A percentile compares a stretch with the other conserved stretches of the same genome.
These are phyloP conservation scores for Cyberlindnera saturnus DNA, from an alignment of 805 yeast genomes.

Conservation along the genomic window DNA sequence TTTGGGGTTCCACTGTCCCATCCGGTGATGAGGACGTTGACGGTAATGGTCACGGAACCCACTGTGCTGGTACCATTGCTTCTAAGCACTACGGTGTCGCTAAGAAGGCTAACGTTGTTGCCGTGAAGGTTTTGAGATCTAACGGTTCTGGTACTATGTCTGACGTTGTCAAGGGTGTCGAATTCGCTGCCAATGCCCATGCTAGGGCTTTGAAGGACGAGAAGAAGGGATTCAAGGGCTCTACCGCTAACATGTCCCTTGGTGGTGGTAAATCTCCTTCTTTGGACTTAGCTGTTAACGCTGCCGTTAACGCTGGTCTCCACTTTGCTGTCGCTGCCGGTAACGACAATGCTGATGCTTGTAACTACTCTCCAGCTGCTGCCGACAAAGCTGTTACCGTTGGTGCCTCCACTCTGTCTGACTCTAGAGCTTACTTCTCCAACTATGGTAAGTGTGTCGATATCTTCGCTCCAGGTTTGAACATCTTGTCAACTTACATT, in stretches of 20 bases:
- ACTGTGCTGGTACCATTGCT: constrained; percentile 94
- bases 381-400: constrained; percentile 84
- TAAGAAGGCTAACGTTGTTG: constrained; percentile 70
- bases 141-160: constrained; percentile 82
- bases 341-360: constrained; percentile 89
- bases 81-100: constrained; percentile 79
- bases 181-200: constrained; percentile 74
- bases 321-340: constrained; percentile 97
- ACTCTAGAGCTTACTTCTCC: constrained; percentile 90
- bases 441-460: constrained; percentile 96
- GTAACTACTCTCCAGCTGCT: constrained; percentile 87
- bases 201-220: constrained; percentile 42
- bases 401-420: constrained; percentile 89
- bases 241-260: constrained; percentile 87
- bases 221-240: constrained; percentile 70
- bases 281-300: constrained; percentile 80
- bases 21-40: constrained; percentile 63
- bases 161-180: constrained; percentile 80
- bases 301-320: constrained; percentile 82
- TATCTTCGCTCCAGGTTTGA: constrained; percentile 93
- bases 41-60: constrained; percentile 94
- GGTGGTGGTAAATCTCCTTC: constrained; percentile 93
- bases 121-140: constrained; percentile 77
- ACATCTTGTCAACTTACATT: constrained; percentile 77
- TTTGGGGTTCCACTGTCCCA: constrained; percentile 83